Evolutionary conservation across 371 early-diverging fungal species (phyloP).

Genomic region (Mortierella sp.): DNA sequence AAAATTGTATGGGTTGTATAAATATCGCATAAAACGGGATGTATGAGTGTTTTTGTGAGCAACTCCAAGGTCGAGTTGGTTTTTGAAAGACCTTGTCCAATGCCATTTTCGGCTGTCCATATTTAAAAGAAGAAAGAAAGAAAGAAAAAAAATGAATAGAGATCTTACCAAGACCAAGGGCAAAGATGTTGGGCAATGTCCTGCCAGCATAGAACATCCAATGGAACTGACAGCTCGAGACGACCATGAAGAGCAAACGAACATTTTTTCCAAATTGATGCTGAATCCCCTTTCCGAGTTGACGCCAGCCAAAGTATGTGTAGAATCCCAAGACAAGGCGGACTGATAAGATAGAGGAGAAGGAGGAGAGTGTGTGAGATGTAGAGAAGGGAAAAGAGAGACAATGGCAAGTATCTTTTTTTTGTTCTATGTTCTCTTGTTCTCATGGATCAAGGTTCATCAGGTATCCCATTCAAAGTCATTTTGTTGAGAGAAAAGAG

Average conservation of each 20-base stretch:
- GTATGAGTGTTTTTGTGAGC: neutral
- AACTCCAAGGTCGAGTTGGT: neutral
- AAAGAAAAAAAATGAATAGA: neutral
- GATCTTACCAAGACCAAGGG: constrained; percentile 67
- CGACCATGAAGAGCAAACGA: constrained; percentile 65
- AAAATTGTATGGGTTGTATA: no score
- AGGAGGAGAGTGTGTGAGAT: constrained; percentile 10
- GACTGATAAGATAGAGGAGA: constrained; percentile 21
- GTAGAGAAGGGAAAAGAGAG: neutral
- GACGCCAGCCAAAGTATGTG: constrained; percentile 55
- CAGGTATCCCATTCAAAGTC: neutral
- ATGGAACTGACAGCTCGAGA: constrained; percentile 86
- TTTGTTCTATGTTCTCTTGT: neutral
- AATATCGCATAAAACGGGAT: neutral
- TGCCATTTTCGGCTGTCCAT: no score
- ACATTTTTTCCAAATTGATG: constrained; percentile 66
- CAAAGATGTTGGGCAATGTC: constrained; percentile 89
- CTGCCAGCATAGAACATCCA: constrained; percentile 88
- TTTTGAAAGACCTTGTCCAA: no score
- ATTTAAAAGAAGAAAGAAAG: no score
- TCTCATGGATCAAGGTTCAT: constrained; percentile 5
- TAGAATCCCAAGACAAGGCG: constrained; percentile 67
- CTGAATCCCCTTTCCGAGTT: constrained; percentile 58
- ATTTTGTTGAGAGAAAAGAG: neutral
- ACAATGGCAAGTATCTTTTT: neutral